Percentiles rank a stretch among this genome's conserved stretches.
phyloP scores from a whole-genome alignment of 305 asterid genomes.

The Fraxinus platypoda region DNA sequence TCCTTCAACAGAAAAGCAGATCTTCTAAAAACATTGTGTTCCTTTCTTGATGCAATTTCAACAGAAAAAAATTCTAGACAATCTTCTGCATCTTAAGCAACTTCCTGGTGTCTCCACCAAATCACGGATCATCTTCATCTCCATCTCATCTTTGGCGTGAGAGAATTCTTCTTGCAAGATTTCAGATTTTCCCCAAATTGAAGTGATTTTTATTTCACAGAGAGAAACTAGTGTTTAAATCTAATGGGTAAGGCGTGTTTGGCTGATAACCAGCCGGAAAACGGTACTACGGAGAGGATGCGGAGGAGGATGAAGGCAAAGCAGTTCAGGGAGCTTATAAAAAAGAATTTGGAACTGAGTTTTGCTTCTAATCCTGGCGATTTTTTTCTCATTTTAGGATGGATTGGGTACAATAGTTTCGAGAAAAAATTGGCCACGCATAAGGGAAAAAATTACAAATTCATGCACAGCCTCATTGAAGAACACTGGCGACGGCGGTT shows the following conservation, averaged over 20 bases:
- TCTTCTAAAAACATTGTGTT: slow-evolving; percentile 13
- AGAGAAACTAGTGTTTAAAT: too few species aligned
- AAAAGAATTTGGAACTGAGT: slow-evolving; percentile 16
- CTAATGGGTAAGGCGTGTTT: too few species aligned
- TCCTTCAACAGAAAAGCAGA: slow-evolving; percentile 23
- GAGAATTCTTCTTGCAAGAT: too few species aligned
- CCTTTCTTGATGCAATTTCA: slow-evolving; percentile 20
- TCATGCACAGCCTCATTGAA: slow-evolving; percentile 28
- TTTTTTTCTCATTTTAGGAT: slow-evolving; percentile 25
- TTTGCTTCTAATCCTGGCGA: slow-evolving; percentile 15
- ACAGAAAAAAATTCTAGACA: slow-evolving; percentile 25
- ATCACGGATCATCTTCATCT: too few species aligned
- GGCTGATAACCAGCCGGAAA: slow-evolving; percentile 16
- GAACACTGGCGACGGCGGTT: slow-evolving; percentile 23
- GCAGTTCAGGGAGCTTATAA: slow-evolving; percentile 16
- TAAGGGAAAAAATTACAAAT: slow-evolving; percentile 15
- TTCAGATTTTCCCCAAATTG: too few species aligned
- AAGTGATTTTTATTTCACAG: too few species aligned
- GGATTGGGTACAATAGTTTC: slow-evolving; percentile 21
- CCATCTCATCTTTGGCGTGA: too few species aligned
- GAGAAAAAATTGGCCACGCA: slow-evolving; percentile 15
- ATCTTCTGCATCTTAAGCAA: slow-evolving; percentile 38
- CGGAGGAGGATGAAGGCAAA: slow-evolving; percentile 25
- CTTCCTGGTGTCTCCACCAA: slow-evolving; percentile 43
- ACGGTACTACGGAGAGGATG: slow-evolving; percentile 23